Base-by-base conservation (phyloP, 352 stramenopile genomes). In the Blastocystis sp. region DNA sequence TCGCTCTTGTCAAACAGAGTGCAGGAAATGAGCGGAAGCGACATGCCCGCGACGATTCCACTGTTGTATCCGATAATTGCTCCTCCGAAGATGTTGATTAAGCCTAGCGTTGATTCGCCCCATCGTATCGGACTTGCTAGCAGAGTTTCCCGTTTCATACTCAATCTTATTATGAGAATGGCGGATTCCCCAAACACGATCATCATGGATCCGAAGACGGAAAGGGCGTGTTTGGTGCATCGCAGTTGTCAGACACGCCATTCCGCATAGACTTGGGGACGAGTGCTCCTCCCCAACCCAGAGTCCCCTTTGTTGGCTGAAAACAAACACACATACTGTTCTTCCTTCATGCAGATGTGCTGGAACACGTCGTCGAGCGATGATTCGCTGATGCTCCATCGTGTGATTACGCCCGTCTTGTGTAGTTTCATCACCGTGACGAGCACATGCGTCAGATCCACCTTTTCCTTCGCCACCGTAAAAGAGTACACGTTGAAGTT, bases 281-380 rank as follows among this genome's bases (percentile, higher is more conserved):
- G 28, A 34, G 28, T 34, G 28, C 28, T 34, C 28, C 28, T 34
- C 28, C 28, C 28, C 28, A 34, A 34, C 28, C 28, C 28, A 34
- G 28, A 34, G 28, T 34, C 28, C 28, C 28, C 28, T 34, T 34
- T 34, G 28, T 34, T 34, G 28, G 28, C 28, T 34, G 28, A 34
- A 34, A 34, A 34, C 28, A 34, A 34, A 34, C 28, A 34, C 28
- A 34, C 28, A 34, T 34, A 34, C 28, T 48, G 68, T 21, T 89
- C 76, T 28, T 89, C 45, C 34, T 57, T 24, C n/a, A 21, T 42
- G 40, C 87, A 88, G 63, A 91, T 88, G 19, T 65, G 88, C 17
- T 90, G 63, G 63, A 91, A 91, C 6, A 91, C 89, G 60, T 90
- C 74, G 43, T 91, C 89, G 0, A 91, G 82, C 0, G 87, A 87